These are phyloP conservation scores for Combretum micranthum DNA, from an alignment of 345 rosid species.

Conservation along the genomic window DNA sequence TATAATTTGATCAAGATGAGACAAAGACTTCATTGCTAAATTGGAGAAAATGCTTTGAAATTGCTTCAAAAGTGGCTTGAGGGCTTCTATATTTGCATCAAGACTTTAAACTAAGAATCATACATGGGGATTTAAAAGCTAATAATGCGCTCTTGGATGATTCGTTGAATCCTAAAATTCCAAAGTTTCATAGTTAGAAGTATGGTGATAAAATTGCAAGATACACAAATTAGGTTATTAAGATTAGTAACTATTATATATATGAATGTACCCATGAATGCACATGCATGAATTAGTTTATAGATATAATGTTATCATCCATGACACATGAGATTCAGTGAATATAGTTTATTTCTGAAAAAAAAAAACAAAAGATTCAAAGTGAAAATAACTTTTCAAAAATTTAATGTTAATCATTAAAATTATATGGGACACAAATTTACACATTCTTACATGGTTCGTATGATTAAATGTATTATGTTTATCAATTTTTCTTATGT, in stretches of 20 bases:
- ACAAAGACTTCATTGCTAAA: constrained; percentile 22
- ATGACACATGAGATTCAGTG: too few relatives aligned
- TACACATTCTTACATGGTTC: too few relatives aligned
- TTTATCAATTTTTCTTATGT: too few relatives aligned
- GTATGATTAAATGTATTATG: too few relatives aligned
- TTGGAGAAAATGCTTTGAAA: constrained; percentile 59
- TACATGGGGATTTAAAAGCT: constrained; percentile 65
- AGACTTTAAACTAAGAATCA: constrained; percentile 66
- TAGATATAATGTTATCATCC: too few relatives aligned
- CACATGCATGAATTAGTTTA: too few relatives aligned
- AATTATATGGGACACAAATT: too few relatives aligned
- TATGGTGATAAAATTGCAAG: constrained; percentile 46
- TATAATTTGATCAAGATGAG: constrained; percentile 20
- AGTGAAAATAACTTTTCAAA: too few relatives aligned
- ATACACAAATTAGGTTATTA: constrained; percentile 45
- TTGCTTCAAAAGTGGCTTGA: constrained; percentile 49
- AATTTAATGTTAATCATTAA: too few relatives aligned
- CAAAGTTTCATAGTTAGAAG: constrained; percentile 60
- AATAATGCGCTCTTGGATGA: constrained; percentile 54
- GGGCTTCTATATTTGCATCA: constrained; percentile 71
- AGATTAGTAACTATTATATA: constrained; percentile 44
- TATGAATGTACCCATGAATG: too few relatives aligned
- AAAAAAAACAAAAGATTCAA: too few relatives aligned
- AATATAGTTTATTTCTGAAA: too few relatives aligned
- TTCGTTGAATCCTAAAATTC: constrained; percentile 46